These are phyloP conservation scores for Pseudomonodictys pantanalensis DNA, from an alignment of 495 filamentous ascomycete species.

Conservation along the genomic window DNA sequence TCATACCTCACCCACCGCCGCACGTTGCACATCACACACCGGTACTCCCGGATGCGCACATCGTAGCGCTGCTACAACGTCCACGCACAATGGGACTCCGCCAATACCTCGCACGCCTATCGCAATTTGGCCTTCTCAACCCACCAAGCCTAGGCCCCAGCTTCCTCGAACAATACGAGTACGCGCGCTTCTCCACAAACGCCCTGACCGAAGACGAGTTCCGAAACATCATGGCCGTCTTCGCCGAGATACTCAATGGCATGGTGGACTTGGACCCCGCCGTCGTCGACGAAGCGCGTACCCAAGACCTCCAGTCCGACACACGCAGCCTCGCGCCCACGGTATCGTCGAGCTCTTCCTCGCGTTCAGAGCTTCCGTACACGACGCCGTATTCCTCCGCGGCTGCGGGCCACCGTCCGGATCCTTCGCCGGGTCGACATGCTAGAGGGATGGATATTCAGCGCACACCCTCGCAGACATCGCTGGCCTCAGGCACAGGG, in stretches of 20 bases:
- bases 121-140: slow-evolving; percentile 60
- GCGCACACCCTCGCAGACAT: slow-evolving; percentile 22
- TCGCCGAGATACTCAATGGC: slow-evolving; percentile 72
- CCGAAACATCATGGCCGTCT: slow-evolving; percentile 78
- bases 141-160: slow-evolving; percentile 53
- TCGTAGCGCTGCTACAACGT: slow-evolving; percentile 68
- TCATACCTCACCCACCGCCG: slow-evolving; percentile 8
- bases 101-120: slow-evolving; percentile 74
- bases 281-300: slow-evolving; percentile 19
- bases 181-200: slow-evolving; percentile 70
- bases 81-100: slow-evolving; percentile 71
- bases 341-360: slow-evolving; percentile 8
- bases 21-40: slow-evolving; percentile 8
- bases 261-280: slow-evolving; percentile 64
- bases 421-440: no score
- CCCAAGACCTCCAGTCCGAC: slow-evolving; percentile 9
- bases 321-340: slow-evolving; percentile 17
- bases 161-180: slow-evolving; percentile 78
- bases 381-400: no score
- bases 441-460: no score
- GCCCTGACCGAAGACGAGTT: slow-evolving; percentile 67
- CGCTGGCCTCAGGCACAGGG: slow-evolving; percentile 2
- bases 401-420: no score
- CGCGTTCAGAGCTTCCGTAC: slow-evolving; percentile 13
- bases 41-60: slow-evolving; percentile 54